Conservation (phyloP, 805 yeast species). For the Candida nonsorbophila region DNA sequence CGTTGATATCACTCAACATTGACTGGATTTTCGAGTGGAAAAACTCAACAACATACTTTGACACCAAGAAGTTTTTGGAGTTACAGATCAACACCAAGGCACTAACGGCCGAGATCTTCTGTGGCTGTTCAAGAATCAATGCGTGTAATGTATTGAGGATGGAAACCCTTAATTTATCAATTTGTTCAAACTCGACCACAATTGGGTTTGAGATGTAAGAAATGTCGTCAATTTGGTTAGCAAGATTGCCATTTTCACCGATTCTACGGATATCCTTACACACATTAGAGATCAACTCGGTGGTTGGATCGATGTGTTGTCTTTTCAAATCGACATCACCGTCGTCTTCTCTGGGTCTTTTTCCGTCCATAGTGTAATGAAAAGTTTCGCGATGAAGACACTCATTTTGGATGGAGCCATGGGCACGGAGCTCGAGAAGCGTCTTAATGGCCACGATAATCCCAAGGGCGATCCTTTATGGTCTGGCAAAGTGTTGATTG, state of each 20-base stretch:
- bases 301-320: conserved; percentile 35
- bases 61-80: conserved; percentile 57
- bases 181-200: conserved; percentile 58
- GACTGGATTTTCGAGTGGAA: conserved; percentile 61
- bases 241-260: conserved; percentile 37
- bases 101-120: conserved; percentile 70
- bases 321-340: conserved; percentile 26
- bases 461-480: conserved; percentile 44
- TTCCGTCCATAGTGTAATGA: conserved; percentile 2
- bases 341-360: conserved; percentile 13
- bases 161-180: conserved; percentile 53
- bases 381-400: conserved; percentile 1
- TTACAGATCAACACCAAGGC: conserved; percentile 63
- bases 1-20: conserved; percentile 34
- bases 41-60: conserved; percentile 63
- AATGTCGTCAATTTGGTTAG: conserved; percentile 42
- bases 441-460: conserved; percentile 23
- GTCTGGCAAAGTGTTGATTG: conserved; percentile 52
- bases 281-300: conserved; percentile 36
- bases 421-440: conserved; percentile 57
- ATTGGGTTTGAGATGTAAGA: conserved; percentile 66
- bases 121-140: conserved; percentile 82
- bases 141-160: conserved; percentile 63
- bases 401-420: conserved; percentile 53
- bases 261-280: conserved; percentile 41